Base-by-base conservation (phyloP, 1,139 yeast genomes). In the Saccharomyces pastorianus region DNA sequence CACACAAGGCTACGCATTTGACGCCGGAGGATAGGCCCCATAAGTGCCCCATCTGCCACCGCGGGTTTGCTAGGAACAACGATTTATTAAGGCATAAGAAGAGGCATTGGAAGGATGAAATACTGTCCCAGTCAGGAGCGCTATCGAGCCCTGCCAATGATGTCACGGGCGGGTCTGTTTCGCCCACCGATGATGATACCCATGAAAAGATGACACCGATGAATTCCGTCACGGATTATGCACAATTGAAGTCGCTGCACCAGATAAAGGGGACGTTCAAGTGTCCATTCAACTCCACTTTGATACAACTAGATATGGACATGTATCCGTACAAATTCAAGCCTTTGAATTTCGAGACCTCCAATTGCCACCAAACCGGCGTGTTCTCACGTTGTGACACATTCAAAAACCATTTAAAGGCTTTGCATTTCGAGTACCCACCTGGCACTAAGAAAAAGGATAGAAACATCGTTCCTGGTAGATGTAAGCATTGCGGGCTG, bases 41-140 rank as follows among this genome's bases (percentile, higher is more conserved):
- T 67, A 76, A 82, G 50, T 90, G 97, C 70, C 76, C 80, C 52
- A 80, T 82, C 47, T 90, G 97, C 69, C 77, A 79, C 50, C 79
- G 96, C 55, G 95, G 96, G 2, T 90, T 90, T 73, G 89, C 95
- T n/a, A 76, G 97, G 58, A 86, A 93, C 47, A 90, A 90, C 68
- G 97, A 90, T 70, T 73, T 90, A 59, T 80, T 84, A 62, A 77
- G 97, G 59, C 97, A 90, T 68, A 81, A 83, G 60, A 88, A 88
- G 70, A 80, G 93, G 57, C 97, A 90, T 70, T 80, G 89, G 80
- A 83, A 84, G 62, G 88, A 83, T 60, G 75, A 78, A 72, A 61
- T 78, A 72, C 73, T 72, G 61, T 76, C 49, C 6, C 20, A 42
- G 41, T 50, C 49, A 55, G 53, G 49, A 52, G 49, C 32, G 38